phyloP scores from a whole-genome alignment of 768 basidiomycete species.

The Lanmaoa pseudosensibilis region DNA sequence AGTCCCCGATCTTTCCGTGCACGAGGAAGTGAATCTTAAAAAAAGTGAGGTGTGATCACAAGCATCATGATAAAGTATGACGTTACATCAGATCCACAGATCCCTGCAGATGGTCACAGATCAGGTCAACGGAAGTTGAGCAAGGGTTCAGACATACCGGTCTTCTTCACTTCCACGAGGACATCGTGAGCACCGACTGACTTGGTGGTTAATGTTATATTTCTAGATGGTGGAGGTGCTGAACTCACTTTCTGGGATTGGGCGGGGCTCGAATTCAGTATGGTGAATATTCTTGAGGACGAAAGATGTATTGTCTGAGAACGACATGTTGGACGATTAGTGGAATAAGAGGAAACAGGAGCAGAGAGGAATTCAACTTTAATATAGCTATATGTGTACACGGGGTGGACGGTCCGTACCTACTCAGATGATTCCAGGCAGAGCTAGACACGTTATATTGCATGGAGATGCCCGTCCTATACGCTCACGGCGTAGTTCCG shows the following conservation, averaged over 20 bases:
- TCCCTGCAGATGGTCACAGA: slow-evolving; percentile 49
- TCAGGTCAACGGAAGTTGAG: slow-evolving; percentile 11
- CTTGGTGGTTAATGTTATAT: slow-evolving; percentile 4
- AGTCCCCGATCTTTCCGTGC: slow-evolving; percentile 80
- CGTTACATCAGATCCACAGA: slow-evolving; percentile 85
- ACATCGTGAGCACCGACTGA: slow-evolving; percentile 74
- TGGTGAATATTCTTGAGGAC: slow-evolving; percentile 69
- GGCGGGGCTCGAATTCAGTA: slow-evolving; percentile 68
- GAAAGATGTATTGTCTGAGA: slow-evolving; percentile 69
- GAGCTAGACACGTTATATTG: not conserved
- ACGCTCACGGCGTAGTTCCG: too few species aligned
- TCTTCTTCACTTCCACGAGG: slow-evolving; percentile 89
- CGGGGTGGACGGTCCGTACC: slow-evolving; percentile 9
- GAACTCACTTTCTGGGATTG: slow-evolving; percentile 67
- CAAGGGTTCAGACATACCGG: slow-evolving; percentile 50
- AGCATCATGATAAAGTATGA: slow-evolving; percentile 3
- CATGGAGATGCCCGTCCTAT: not conserved
- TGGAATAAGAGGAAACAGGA: not conserved
- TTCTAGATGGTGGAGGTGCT: not conserved
- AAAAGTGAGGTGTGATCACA: slow-evolving; percentile 5
- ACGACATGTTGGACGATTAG: slow-evolving; percentile 45
- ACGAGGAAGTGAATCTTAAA: slow-evolving; percentile 72
- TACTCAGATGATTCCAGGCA: slow-evolving; percentile 1
- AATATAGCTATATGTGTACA: not conserved
- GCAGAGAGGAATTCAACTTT: not conserved